Conservation (phyloP, 1,284 basidiomycete genomes). For the Cerioporus squamosus region DNA sequence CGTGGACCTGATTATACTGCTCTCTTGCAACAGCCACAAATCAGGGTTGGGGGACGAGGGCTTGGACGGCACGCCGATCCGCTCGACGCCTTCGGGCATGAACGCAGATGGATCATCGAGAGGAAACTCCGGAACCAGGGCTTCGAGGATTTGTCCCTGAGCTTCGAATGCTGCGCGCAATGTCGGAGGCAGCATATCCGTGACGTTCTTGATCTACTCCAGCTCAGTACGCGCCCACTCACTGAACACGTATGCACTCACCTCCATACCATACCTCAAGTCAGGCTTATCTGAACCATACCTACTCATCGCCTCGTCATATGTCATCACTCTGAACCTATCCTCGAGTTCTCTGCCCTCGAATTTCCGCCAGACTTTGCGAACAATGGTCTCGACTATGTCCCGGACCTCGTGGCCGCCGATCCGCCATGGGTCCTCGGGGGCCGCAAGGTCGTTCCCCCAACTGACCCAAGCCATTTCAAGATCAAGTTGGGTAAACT, state of each 20-base stretch:
- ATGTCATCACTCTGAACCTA: constrained; percentile 81
- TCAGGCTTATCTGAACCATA: constrained; percentile 98
- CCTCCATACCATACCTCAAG: constrained; percentile 85
- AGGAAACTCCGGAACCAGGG: constrained; percentile 41
- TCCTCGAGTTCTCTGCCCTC: constrained; percentile 62
- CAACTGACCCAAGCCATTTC: constrained; percentile 97
- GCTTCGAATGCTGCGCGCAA: constrained; percentile 41
- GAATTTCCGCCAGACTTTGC: constrained; percentile 72
- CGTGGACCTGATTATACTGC: no score
- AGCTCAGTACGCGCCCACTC: constrained; percentile 17
- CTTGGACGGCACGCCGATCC: no score
- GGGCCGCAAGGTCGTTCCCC: constrained; percentile 39
- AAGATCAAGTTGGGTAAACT: constrained; percentile 96
- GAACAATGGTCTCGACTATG: constrained; percentile 74
- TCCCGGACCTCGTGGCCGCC: constrained; percentile 81
- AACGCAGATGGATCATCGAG: constrained; percentile 9
- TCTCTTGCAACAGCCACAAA: no score
- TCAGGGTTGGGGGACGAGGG: no score
- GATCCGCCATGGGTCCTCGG: constrained; percentile 71
- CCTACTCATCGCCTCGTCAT: constrained; percentile 86
- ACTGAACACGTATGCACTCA: constrained; percentile 36
- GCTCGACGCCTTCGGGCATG: constrained; percentile 4
- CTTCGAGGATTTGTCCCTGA: constrained; percentile 55
- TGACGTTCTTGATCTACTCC: constrained; percentile 56
- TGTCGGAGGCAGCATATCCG: constrained; percentile 45